Percentiles rank a stretch among this genome's conserved stretches.
phyloP scores from a whole-genome alignment of 345 rosid genomes.

The Acer negundo region DNA sequence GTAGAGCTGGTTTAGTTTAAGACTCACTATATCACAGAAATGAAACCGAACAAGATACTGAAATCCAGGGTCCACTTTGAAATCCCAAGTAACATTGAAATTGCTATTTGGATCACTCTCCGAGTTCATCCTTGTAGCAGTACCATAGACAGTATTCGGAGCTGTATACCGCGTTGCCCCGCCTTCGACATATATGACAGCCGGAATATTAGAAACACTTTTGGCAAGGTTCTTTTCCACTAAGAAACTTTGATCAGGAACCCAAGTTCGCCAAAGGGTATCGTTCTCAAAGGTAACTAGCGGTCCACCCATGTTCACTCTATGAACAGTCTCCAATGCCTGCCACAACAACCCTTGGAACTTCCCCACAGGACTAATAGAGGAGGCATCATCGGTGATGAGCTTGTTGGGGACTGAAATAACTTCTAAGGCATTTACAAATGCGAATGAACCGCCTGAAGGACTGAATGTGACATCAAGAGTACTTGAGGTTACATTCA shows the following conservation, averaged over 20 bases:
- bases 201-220: constrained; percentile 38
- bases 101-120: constrained; percentile 42
- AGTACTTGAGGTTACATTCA: constrained; percentile 44
- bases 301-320: constrained; percentile 94
- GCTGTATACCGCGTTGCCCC: constrained; percentile 57
- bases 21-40: constrained; percentile 77
- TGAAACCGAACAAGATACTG: constrained; percentile 81
- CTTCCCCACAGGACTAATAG: constrained; percentile 26
- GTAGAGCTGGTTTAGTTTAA: constrained; percentile 54
- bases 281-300: constrained; percentile 53
- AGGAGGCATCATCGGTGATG: constrained; percentile 38
- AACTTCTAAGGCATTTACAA: constrained; percentile 76
- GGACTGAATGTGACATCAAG: constrained; percentile 71
- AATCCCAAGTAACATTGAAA: constrained; percentile 86
- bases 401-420: constrained; percentile 73
- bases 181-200: constrained; percentile 53
- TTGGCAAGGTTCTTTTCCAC: constrained; percentile 38
- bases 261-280: constrained; percentile 82
- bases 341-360: constrained; percentile 53
- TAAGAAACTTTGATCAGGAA: constrained; percentile 55
- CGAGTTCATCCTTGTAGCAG: constrained; percentile 65
- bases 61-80: constrained; percentile 61
- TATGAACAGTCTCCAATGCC: constrained; percentile 72
- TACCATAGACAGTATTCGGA: constrained; percentile 74
- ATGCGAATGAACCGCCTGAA: constrained; percentile 56